Percentiles rank a stretch among this genome's conserved stretches.
These are phyloP conservation scores for Tulasnella sp. DNA, from an alignment of 768 basidiomycete genomes.

Conservation along the genomic window DNA sequence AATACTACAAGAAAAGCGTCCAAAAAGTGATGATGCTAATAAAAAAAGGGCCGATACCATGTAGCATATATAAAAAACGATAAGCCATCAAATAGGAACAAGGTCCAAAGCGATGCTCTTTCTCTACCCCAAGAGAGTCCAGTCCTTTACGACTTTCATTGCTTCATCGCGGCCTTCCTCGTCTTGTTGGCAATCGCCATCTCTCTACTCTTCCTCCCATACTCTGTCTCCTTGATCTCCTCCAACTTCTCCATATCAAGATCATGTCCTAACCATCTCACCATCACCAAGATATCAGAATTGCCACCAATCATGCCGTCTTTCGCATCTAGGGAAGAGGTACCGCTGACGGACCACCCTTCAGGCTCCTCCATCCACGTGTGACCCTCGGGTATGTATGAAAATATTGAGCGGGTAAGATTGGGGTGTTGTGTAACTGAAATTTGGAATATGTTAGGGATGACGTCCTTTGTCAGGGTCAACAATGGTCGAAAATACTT, in stretches of 20 bases:
- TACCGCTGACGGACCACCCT: too few species aligned
- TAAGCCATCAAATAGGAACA: too few species aligned
- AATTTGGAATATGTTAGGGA: background rate
- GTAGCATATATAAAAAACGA: too few species aligned
- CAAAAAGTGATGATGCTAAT: too few species aligned
- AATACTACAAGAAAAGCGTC: too few species aligned
- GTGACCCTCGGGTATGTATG: background rate
- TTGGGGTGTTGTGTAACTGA: conserved; percentile 9
- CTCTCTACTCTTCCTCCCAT: conserved; percentile 14
- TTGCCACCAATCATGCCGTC: background rate
- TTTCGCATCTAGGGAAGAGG: conserved; percentile 3
- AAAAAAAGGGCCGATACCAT: too few species aligned
- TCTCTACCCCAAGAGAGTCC: too few species aligned
- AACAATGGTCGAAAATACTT: background rate
- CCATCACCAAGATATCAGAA: conserved; percentile 6
- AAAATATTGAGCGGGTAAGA: background rate
- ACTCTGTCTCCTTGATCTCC: conserved; percentile 13
- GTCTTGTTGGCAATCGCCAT: conserved; percentile 7
- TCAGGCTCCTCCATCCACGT: conserved; percentile 10
- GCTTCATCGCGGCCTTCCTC: background rate
- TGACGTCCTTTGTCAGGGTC: background rate
- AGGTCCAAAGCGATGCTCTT: too few species aligned
- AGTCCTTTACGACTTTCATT: too few species aligned
- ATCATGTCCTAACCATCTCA: conserved; percentile 11
- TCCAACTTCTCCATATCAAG: conserved; percentile 7